Evolutionary conservation across 371 early-diverging fungal genomes (phyloP).

Genomic region (Lichtheimia corymbifera): DNA sequence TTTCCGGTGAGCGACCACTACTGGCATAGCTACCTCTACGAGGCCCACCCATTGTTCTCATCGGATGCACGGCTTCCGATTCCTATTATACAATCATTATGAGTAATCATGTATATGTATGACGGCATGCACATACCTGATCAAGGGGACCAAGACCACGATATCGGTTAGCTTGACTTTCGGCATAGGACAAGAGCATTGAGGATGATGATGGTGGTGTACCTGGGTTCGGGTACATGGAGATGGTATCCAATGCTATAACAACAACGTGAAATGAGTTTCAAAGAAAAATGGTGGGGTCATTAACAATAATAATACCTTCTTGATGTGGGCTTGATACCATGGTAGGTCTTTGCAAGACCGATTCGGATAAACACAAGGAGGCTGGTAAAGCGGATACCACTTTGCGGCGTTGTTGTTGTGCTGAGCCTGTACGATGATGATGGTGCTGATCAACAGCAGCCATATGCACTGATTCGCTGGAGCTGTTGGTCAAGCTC

Average conservation of each 20-base stretch:
- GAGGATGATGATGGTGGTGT: no score
- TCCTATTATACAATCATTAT: no score
- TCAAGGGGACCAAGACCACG: no score
- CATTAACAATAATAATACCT: background rate
- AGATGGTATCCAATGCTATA: no score
- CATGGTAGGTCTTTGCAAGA: background rate
- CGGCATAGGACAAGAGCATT: no score
- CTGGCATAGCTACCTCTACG: background rate
- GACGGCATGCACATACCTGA: no score
- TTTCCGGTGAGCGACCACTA: background rate
- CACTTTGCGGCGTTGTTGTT: background rate
- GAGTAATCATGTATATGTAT: no score
- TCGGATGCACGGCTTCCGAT: no score
- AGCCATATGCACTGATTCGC: background rate
- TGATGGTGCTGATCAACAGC: no score
- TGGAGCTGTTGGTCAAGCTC: background rate
- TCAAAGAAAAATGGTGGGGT: background rate
- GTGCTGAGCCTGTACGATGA: background rate
- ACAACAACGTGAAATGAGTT: background rate
- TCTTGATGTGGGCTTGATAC: constrained; percentile 5
- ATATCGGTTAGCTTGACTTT: no score
- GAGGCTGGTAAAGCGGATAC: background rate
- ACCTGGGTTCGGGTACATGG: no score
- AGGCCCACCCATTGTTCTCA: no score
- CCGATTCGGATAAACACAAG: background rate